Evolutionary conservation across 1,284 basidiomycete species (phyloP).

Genomic region (Fistulinella staudtii): DNA sequence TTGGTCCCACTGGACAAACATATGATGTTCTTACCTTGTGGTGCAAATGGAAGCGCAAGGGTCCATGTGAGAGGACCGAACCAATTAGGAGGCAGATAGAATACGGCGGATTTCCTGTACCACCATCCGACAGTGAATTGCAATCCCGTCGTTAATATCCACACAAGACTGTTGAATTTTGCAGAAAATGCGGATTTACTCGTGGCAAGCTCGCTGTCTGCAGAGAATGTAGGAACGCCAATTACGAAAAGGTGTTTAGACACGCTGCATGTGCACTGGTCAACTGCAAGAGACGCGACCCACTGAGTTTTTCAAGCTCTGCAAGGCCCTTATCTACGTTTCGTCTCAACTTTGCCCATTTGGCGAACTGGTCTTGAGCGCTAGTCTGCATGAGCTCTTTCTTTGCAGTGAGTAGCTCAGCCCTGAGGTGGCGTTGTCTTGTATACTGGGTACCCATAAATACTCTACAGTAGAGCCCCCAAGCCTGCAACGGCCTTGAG

Average conservation of each 20-base stretch:
- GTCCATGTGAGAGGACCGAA: slow-evolving; percentile 82
- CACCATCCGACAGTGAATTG: slow-evolving; percentile 85
- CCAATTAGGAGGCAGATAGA: slow-evolving; percentile 88
- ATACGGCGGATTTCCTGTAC: slow-evolving; percentile 85
- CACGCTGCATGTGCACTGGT: not conserved
- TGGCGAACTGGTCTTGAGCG: slow-evolving; percentile 97
- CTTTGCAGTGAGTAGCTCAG: slow-evolving; percentile 75
- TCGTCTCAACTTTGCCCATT: slow-evolving; percentile 93
- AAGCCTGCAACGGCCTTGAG: slow-evolving; percentile 46
- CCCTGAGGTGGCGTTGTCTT: slow-evolving; percentile 67
- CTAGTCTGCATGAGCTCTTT: slow-evolving; percentile 86
- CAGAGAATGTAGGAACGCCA: slow-evolving; percentile 4
- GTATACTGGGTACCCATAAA: slow-evolving; percentile 54
- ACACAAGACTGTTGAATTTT: slow-evolving; percentile 72
- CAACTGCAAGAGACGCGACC: slow-evolving; percentile 33
- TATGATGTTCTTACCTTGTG: slow-evolving; percentile 57
- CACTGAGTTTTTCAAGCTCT: slow-evolving; percentile 92
- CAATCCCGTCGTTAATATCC: slow-evolving; percentile 79
- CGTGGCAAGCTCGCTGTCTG: slow-evolving; percentile 69
- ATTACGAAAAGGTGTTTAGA: not conserved
- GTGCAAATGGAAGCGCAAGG: slow-evolving; percentile 79
- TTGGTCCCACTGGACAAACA: not conserved
- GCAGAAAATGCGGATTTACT: slow-evolving; percentile 66
- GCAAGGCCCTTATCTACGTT: slow-evolving; percentile 91
- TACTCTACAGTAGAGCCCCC: slow-evolving; percentile 62